Evolutionary conservation across 2,329 filamentous ascomycete genomes (phyloP).

Genomic region (Neopestalotiopsis sp.): DNA sequence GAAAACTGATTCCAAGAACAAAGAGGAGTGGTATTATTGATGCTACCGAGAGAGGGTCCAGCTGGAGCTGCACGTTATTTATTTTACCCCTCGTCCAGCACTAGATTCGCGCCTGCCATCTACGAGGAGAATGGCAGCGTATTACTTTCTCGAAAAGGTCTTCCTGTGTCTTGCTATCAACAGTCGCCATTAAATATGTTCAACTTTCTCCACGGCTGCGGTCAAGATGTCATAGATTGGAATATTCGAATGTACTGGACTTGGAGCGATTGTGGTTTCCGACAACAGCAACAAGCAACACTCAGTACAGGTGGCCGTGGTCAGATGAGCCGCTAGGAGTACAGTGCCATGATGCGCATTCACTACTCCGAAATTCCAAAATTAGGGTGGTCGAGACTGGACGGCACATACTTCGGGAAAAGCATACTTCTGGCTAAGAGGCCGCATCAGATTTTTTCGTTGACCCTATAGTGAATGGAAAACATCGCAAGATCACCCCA

Average conservation of each 20-base stretch:
- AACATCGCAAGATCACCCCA: too few species aligned
- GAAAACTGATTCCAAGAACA: too few species aligned
- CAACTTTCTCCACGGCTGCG: conserved; percentile 22
- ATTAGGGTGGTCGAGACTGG: conserved; percentile 22
- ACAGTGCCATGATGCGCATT: conserved; percentile 10
- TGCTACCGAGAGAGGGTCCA: too few species aligned
- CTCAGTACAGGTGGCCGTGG: not conserved
- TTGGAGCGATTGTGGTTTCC: conserved; percentile 19
- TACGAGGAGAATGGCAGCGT: too few species aligned
- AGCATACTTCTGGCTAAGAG: conserved; percentile 39
- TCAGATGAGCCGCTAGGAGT: not conserved
- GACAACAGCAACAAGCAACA: conserved; percentile 33
- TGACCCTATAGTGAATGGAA: too few species aligned
- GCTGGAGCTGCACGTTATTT: too few species aligned
- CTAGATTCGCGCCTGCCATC: too few species aligned
- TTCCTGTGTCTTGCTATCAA: not conserved
- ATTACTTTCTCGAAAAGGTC: too few species aligned
- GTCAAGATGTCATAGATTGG: conserved; percentile 22
- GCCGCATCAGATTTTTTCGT: conserved; percentile 27
- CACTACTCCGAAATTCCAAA: conserved; percentile 27
- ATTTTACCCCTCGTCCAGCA: too few species aligned
- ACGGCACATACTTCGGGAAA: conserved; percentile 32
- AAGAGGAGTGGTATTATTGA: too few species aligned
- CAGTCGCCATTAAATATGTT: conserved; percentile 11
- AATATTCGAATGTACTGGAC: conserved; percentile 23